Base-by-base conservation (phyloP, 176 grass and related monocot genomes). In the Sorghum bicolor region DNA sequence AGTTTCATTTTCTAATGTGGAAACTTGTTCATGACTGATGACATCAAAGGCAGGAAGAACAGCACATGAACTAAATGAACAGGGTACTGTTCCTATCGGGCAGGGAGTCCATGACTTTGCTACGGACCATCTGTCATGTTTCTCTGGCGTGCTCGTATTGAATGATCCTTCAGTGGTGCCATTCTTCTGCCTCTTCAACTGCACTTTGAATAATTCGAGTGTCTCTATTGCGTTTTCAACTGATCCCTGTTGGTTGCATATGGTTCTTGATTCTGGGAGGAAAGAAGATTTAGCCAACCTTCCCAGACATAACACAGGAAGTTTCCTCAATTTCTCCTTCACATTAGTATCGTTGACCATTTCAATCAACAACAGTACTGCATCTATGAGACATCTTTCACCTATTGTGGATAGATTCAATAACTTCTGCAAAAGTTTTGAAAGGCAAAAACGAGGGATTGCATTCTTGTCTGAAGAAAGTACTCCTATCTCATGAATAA, bases 61-160 rank as follows among this genome's bases (percentile, higher is more conserved):
- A 74, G 85, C 76, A 88, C 80, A 92, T 70, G 91, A 98, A 90
- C 93, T 98, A 88, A 90, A 95, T 68, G 87, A 95, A 72, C 93
- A 98, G 4, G 96, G 89, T 80, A 95, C 19, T 86, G 91, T 95
- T 33, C 93, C 91, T 52, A 98, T 89, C 0, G 93, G 91, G 80
- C 96, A 95, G 33, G 89, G 85, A 28, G 73, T 94, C 91, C 96
- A 98, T 13, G 85, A 92, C 74, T 92, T 90, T 0, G 85, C 66
- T 53, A 98, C 12, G 70, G 73, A 90, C 93, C 96, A 98, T 74
- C 74, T 64, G 41, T 41, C 78, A 76, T 26, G 30, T 81, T 88
- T 82, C 64, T 77, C 86, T 48, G 77, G 26, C 10, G 39, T 39
- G 67, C 40, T 78, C 44, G 45, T 84, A 43, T 53, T 86, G 3